phyloP scores from a whole-genome alignment of 2,329 filamentous ascomycete genomes.

The Ilyonectria destructans region DNA sequence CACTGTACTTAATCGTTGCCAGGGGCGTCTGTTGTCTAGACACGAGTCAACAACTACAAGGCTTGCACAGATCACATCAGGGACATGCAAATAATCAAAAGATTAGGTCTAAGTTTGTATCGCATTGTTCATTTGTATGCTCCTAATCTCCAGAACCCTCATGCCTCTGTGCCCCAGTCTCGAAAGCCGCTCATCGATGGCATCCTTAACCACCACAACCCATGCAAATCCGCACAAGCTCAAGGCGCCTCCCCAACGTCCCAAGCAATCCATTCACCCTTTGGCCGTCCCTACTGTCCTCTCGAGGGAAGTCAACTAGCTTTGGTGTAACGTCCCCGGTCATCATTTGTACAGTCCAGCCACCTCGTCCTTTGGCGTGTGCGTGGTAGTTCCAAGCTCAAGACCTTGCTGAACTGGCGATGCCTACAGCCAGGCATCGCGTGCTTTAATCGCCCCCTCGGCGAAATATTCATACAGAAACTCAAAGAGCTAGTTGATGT shows the following conservation, averaged over 20 bases:
- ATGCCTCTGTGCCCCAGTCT: slow-evolving; percentile 43
- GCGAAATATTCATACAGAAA: slow-evolving; percentile 51
- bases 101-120: slow-evolving; percentile 41
- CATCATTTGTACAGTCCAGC: slow-evolving; percentile 47
- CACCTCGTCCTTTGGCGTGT: slow-evolving; percentile 25
- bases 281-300: slow-evolving; percentile 28
- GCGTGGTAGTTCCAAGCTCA: slow-evolving; percentile 37
- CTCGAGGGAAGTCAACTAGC: slow-evolving; percentile 27
- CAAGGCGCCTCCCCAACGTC: slow-evolving; percentile 33
- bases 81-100: neutral
- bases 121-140: slow-evolving; percentile 49
- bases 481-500: slow-evolving; percentile 41
- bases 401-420: slow-evolving; percentile 34
- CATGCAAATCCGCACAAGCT: slow-evolving; percentile 28
- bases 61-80: too few relatives aligned
- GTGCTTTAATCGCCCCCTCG: slow-evolving; percentile 38
- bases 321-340: slow-evolving; percentile 29
- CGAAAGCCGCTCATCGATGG: slow-evolving; percentile 29
- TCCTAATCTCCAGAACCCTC: slow-evolving; percentile 44
- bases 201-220: slow-evolving; percentile 40
- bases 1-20: slow-evolving; percentile 38
- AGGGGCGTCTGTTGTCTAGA: neutral
- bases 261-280: slow-evolving; percentile 34
- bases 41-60: neutral
- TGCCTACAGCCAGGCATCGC: slow-evolving; percentile 34